Base-by-base conservation (phyloP, 768 basidiomycete genomes). In the Leucosporidium scottii region DNA sequence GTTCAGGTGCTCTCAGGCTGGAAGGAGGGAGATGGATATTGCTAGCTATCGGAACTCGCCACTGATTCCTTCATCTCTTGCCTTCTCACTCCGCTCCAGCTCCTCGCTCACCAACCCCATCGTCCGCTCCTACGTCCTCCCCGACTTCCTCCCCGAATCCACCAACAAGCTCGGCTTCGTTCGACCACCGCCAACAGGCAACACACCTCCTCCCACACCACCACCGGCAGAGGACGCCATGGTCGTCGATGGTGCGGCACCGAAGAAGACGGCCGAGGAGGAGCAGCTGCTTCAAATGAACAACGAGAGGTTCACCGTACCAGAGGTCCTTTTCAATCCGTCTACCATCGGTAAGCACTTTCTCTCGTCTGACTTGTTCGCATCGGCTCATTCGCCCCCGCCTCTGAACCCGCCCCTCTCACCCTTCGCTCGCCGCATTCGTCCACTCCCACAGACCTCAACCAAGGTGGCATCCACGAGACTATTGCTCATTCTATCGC, bases 311-410 rank as follows among this genome's bases (percentile, higher is more conserved):
- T 96, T 97, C 78, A 81, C 85, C 4, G 88, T 94, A 3, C 93
- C 93, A n/a, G 93, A 98, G 78, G 80, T 93, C 62, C 80, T 98
- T 64, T 98, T 96, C 79, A 85, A 84, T 50, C 93, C 93, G 61
- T 86, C 87, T 75, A 90, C 92, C 75, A 89, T 96, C 75, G 92
- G 93, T 89, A 73, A 63, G 84, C 69, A 25, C 7, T 10, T 18
- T n/a, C 8, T 20, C 56, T 49, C 17, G 27, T 30, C 28, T n/a
- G n/a, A n/a, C n/a, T n/a, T n/a, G n/a, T n/a, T n/a, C n/a, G n/a
- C n/a, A n/a, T n/a, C n/a, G n/a, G n/a, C n/a, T n/a, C n/a, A n/a
- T n/a, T n/a, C n/a, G n/a, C n/a, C n/a, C n/a, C n/a, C n/a, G n/a
- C n/a, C n/a, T n/a, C n/a, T n/a, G n/a, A n/a, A n/a, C n/a, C n/a